Base-by-base conservation (phyloP, 306 rosid species). In the Citrullus mucosospermus region DNA sequence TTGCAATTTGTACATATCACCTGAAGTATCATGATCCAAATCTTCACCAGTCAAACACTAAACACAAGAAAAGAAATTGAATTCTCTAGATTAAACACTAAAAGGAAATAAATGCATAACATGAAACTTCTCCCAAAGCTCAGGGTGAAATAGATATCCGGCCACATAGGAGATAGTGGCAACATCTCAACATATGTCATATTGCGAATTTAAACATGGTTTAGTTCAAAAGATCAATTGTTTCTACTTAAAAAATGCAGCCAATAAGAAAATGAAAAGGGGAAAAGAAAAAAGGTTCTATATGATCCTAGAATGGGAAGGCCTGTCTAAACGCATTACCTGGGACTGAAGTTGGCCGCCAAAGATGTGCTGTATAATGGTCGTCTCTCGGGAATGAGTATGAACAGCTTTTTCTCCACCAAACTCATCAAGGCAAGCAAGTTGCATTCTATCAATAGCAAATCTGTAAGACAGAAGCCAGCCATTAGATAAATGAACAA, bases 311-410 rank as follows among this genome's bases (percentile, higher is more conserved):
- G 25, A 44, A 25, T 46, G n/a, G 25, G 4, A 28, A 17, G 12
- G 25, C 39, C 60, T 5, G 4, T 8, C n/a, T 12, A 58, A 62
- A 39, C 81, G 59, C 13, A 28, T 72, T 72, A 96, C 99, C 96
- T 96, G 96, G 51, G 99, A 96, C 79, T 92, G 98, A 82, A 96
- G 93, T 48, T 78, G 92, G 50, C 99, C 99, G 30, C 98, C 98
- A 87, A 92, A 96, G 79, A 91, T 92, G 84, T 91, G 97, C 80
- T 96, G 99, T 79, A 96, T 88, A 48, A 96, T 86, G 56, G 98
- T 96, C 14, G 99, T 96, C 84, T 88, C 98, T 81, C 89, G 97
- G 48, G 86, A 85, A 79, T 80, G 86, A 36, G 96, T 78, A 81
- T 83, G 86, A 46, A 92, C 90, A 51, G 87, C 87, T 80, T 91